Base-by-base conservation (phyloP, 495 filamentous ascomycete genomes). In the Tuber microsphaerosporum region DNA sequence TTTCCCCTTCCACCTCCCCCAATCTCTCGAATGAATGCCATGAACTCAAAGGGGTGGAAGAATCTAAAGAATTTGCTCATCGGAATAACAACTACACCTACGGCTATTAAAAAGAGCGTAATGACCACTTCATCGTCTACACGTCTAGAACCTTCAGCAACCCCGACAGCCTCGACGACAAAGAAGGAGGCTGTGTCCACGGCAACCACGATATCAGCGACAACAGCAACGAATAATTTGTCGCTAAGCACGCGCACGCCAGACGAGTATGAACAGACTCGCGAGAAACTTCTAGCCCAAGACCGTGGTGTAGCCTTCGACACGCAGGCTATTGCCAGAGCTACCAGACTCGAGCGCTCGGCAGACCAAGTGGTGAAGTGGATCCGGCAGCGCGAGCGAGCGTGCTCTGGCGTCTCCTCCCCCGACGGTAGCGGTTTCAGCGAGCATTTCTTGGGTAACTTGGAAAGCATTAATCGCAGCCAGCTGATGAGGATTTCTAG, bases 401-500 rank as follows among this genome's bases (percentile, higher is more conserved):
- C 48, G 22, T 2, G 26, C 22, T 22, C n/a, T 2, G 22, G 48
- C 48, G 20, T 26, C 48, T 56, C 48, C 48, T 8, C 48, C 20
- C 20, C 48, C 8, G 20, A n/a, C 22, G 48, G 48, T 9, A n/a
- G 48, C 20, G 48, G 48, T n/a, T n/a, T 20, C 22, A 56, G 48
- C 48, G 48, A 56, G 6, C 48, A 56, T 56, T 56, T 56, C 48
- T 4, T 56, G 48, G 48, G 48, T 7, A 56, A 56, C 48, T 20
- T 56, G 20, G 48, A 56, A 56, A 56, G 9, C 7, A 56, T 56
- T 3, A 56, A 56, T 56, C 48, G 48, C 48, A 56, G 48, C 7
- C 48, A n/a, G 48, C 48, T 56, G 48, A 56, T 56, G 92, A 86
- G 87, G 75, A 94, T 97, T 72, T 87, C 97, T 10, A 86, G 89